Conservation (phyloP, 2,329 filamentous ascomycete genomes). For the Colletotrichum sublineola region DNA sequence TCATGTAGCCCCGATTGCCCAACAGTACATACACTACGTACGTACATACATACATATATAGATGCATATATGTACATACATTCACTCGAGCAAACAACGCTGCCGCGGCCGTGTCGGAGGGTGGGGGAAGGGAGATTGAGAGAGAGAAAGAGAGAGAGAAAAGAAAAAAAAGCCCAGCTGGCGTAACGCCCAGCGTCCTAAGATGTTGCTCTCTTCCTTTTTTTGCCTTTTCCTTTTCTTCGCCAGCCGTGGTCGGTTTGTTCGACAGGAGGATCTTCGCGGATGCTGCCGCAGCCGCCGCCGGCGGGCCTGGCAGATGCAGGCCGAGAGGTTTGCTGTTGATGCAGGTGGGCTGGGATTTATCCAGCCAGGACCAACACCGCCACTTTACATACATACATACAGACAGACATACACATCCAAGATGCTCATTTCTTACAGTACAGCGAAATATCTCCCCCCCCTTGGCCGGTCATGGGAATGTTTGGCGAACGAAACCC, state of each 20-base stretch:
- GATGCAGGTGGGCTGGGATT: neutral
- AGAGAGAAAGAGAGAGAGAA: no score
- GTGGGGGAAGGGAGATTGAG: neutral
- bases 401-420: neutral
- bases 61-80: neutral
- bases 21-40: neutral
- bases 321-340: constrained; percentile 2
- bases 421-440: constrained; percentile 13
- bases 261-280: constrained; percentile 11
- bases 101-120: neutral
- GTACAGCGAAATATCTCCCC: neutral
- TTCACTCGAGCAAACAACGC: neutral
- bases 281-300: constrained; percentile 27
- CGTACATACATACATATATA: neutral
- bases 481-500: constrained; percentile 36
- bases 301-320: constrained; percentile 6
- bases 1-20: constrained; percentile 19
- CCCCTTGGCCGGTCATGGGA: constrained; percentile 2
- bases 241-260: constrained; percentile 14
- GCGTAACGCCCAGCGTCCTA: neutral
- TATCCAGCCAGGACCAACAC: neutral
- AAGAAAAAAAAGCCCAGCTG: neutral
- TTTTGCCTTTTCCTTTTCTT: neutral
- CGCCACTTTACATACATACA: neutral
- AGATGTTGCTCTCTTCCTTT: neutral